Evolutionary conservation across 805 yeast species (phyloP).

Genomic region (Starmerella asiatica): DNA sequence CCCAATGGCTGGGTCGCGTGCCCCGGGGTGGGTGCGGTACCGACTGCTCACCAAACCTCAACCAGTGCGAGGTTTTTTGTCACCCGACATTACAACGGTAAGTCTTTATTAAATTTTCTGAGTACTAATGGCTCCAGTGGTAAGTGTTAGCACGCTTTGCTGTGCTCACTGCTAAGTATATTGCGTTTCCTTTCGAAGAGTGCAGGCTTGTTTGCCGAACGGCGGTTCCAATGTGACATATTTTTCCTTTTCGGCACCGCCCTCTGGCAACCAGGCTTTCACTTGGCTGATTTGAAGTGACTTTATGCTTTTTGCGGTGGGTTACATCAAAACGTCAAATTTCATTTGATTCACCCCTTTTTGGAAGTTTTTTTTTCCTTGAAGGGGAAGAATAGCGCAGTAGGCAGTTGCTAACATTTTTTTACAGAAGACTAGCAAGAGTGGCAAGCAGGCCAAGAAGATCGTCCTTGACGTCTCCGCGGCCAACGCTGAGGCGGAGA

Average conservation of each 20-base stretch:
- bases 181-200: background rate
- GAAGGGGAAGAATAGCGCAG: constrained; percentile 35
- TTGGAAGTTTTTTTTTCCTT: constrained; percentile 6
- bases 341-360: too few species aligned
- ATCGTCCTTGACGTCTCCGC: constrained; percentile 93
- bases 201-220: background rate
- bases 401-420: constrained; percentile 48
- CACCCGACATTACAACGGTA: constrained; percentile 7
- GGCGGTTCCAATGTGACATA: background rate
- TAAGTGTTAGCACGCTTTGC: constrained; percentile 44
- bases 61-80: background rate
- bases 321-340: constrained; percentile 17
- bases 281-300: background rate
- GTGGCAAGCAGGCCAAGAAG: constrained; percentile 63
- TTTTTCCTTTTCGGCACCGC: background rate
- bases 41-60: too few species aligned
- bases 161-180: constrained; percentile 24
- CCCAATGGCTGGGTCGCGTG: too few species aligned
- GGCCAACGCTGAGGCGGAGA: constrained; percentile 94
- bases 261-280: background rate
- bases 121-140: constrained; percentile 77
- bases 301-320: constrained; percentile 18
- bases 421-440: constrained; percentile 36
- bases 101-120: constrained; percentile 5
- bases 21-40: too few species aligned